Evolutionary conservation across 2,329 filamentous ascomycete species (phyloP), one percentile per base, ranked within the genome.

Genomic region (Colletotrichum gigasporum): DNA sequence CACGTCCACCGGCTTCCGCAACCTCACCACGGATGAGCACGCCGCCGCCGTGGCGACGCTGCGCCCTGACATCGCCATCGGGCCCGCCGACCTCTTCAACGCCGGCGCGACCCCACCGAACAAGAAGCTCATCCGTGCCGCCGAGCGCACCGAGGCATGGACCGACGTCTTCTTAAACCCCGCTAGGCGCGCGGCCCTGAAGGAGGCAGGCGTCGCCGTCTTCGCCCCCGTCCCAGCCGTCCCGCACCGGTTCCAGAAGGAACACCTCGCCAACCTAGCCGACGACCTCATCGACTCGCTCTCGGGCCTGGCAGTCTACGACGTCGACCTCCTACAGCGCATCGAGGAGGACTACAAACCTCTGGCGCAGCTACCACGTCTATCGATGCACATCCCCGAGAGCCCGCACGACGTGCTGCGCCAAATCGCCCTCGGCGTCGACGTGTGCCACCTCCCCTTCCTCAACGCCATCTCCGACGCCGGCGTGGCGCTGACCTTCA

Each of bases 1-100:
- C 73, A 97, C 96, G 2, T 95, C 94, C 0, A 92, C 93, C 1
- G 96, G 96, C 28, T 97, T 96, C 78, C 86, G 88, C 66, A 83
- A 86, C 60, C 80, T 98, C 32, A 85, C 86, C 30, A 87, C 88
- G 0, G 82, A 87, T 6, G 87, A 91, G 56, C 98, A 96, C 78
- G 81, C 85, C 32, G 80, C 87, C 5, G 88, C 89, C 16, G 82
- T 91, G 30, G 78, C 85, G 63, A 83, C 80, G n/a, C 78, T 97
- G 34, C 83, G 84, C 53, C 93, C 95, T 1, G 95, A 99, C 73
- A 90, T 98, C 56, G 87, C 90, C 34, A 84, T 98, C 22, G 89
- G 89, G 0, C 78, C 96, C 53, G 91, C 91, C 5, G 96, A 99
- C 76, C 85, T 94, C 9, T 69, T 79, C 70, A 70, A 81, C 57